Percentiles rank a stretch among this genome's conserved stretches.
phyloP scores from a whole-genome alignment of 2,329 filamentous ascomycete species.

The Myriangium duriaei region DNA sequence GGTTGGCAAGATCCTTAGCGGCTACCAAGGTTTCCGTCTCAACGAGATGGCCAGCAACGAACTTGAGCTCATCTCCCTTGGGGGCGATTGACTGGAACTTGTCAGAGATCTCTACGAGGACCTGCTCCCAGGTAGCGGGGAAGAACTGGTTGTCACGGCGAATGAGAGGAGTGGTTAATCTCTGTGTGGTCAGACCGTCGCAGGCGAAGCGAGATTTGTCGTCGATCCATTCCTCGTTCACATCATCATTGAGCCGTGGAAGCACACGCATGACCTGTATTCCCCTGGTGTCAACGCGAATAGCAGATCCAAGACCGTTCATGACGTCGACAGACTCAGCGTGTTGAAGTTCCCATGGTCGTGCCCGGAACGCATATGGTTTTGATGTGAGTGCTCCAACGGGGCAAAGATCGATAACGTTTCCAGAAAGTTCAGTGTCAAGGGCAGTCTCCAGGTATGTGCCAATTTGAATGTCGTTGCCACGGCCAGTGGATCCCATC shows the following conservation, averaged over 20 bases:
- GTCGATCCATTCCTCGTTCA: slow-evolving; percentile 99
- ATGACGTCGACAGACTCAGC: slow-evolving; percentile 92
- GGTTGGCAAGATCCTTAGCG: slow-evolving; percentile 95
- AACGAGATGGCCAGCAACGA: slow-evolving; percentile 76
- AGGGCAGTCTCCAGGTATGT: slow-evolving; percentile 93
- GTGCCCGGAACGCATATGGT: slow-evolving; percentile 91
- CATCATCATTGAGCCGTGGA: slow-evolving; percentile 87
- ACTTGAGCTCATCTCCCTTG: slow-evolving; percentile 91
- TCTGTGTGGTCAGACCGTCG: slow-evolving; percentile 91
- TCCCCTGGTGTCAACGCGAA: slow-evolving; percentile 83
- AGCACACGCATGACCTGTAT: slow-evolving; percentile 92
- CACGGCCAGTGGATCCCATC: slow-evolving; percentile 84
- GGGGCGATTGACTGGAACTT: slow-evolving; percentile 70
- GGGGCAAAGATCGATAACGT: slow-evolving; percentile 95
- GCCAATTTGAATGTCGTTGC: slow-evolving; percentile 95
- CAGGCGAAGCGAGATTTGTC: slow-evolving; percentile 96
- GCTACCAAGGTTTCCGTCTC: slow-evolving; percentile 91
- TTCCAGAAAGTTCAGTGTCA: slow-evolving; percentile 88
- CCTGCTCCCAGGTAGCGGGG: slow-evolving; percentile 91
- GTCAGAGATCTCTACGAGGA: slow-evolving; percentile 70
- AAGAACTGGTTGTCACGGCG: slow-evolving; percentile 83
- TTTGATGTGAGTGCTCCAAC: slow-evolving; percentile 94
- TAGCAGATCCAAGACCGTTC: slow-evolving; percentile 85
- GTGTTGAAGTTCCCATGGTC: slow-evolving; percentile 95
- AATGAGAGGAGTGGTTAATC: slow-evolving; percentile 82